Base-by-base conservation (phyloP, 139 green algal genomes). In the Chlorella sp. region DNA sequence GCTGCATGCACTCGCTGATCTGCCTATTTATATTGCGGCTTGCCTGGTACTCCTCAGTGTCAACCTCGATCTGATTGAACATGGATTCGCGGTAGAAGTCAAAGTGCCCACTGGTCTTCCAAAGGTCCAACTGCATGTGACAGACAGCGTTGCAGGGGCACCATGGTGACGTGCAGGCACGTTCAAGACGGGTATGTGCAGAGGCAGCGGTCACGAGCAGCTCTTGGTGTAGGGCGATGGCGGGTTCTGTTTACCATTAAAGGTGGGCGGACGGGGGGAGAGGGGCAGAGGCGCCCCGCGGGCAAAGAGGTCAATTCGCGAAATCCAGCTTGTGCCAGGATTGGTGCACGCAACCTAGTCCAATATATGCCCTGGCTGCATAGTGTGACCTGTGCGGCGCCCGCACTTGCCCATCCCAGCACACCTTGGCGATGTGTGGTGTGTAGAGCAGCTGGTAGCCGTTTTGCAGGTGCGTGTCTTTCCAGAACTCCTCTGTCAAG, bases 71-170 rank as follows among this genome's bases (percentile, higher is more conserved):
- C 92, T 96, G 96, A 91, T 98, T 95, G 90, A 97, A 99, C 97
- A 99, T 99, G 91, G 96, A 97, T 85, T 99, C 97, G 0, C 66
- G n/a, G 92, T 99, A 99, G 91, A 99, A 99, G 87, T 99, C 97
- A 78, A 97, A 96, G 93, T 99, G 98, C 12, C 98, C 98, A 32
- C 91, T 97, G 3, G 97, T 99, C 91, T 98, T 96, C 98, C 98
- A 99, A 76, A 99, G 92, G 89, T 99, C 97, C 0, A 95, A 81
- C 85, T 93, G 91, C 15, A 83, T 3, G 0, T 3, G 18, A 40
- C n/a, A 88, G 30, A 40, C 53, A 2, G 36, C 21, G 1, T 30
- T 60, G 77, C 7, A 57, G 9, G 48, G 48, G 48, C 48, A 57
- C 48, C 7, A 57, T 57, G 48, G 48, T 57, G 48, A 9, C 48